Base-by-base conservation (phyloP, 179 eudicot species). In the Patellifolia procumbens region DNA sequence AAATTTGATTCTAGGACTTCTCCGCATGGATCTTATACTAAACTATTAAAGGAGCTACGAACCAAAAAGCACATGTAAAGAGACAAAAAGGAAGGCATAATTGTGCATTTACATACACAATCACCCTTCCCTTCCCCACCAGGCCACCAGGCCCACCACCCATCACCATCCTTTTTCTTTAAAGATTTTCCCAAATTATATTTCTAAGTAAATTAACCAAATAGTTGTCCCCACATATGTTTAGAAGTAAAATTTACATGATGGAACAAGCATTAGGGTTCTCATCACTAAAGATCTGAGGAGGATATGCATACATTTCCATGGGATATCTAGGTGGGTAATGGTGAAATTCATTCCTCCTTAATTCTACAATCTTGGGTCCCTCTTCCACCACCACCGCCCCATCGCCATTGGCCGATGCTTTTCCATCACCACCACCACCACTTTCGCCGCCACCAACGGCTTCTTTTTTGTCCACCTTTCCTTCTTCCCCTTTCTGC, bases 261-360 rank as follows among this genome's bases (percentile, higher is more conserved):
- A 94, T 83, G 31, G 86, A 78, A 78, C 98, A 94, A 68, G 97
- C 97, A 85, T 94, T 92, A 48, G 96, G 98, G 74, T 94, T 94
- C 87, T 94, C 98, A 80, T 94, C 98, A 75, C 98, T 92, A 72
- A 94, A 94, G 64, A 92, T 92, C 79, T 94, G 98, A n/a, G 98
- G 98, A n/a, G 96, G 90, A 61, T 88, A 85, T 51, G 86, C 74
- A 72, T 85, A 31, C 15, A 9, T 66, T 52, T 85, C 91, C 83
- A 78, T 51, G 3, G 80, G 83, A 66, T 82, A 82, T 74, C 84
- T 80, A 52, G 81, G 88, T 31, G 87, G 89, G 74, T 80, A 81
- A 32, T 88, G 82, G 67, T 82, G 79, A n/a, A 74, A 86, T 65
- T 92, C 97, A 68, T 86, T 87, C 86, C 83, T 91, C 79, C 35